Conservation (phyloP, 176 grass and related monocot species). For the Miscanthus lutarioriparius region DNA sequence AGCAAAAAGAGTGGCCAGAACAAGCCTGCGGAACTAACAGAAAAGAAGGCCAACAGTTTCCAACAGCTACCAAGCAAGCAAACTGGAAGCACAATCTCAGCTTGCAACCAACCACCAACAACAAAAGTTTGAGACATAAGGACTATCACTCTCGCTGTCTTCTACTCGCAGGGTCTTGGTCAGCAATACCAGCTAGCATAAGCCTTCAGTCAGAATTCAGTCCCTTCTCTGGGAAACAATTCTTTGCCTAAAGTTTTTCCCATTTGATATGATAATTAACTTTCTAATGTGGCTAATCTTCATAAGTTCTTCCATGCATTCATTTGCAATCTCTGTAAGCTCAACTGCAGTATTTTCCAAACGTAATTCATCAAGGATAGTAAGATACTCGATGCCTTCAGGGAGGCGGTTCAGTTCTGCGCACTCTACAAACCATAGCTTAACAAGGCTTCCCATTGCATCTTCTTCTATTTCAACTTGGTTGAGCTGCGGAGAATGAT, state of each 20-base stretch:
- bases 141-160: no score
- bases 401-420: not conserved
- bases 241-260: not conserved
- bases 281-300: not conserved
- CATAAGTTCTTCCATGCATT: not conserved
- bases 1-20: no score
- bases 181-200: not conserved
- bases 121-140: no score
- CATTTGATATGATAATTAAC: not conserved
- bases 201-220: not conserved
- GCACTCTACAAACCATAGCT: not conserved
- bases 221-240: not conserved
- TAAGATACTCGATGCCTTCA: not conserved
- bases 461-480: not conserved
- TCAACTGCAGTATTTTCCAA: not conserved
- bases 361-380: not conserved
- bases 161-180: no score
- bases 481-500: slow-evolving; percentile 14
- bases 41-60: no score
- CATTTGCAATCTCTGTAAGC: not conserved
- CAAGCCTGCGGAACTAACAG: no score
- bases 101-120: no score
- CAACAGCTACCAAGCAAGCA: no score
- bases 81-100: no score
- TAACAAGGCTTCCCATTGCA: not conserved